Base-by-base conservation (phyloP, 345 rosid genomes). In the Eucalyptus dawsonii region DNA sequence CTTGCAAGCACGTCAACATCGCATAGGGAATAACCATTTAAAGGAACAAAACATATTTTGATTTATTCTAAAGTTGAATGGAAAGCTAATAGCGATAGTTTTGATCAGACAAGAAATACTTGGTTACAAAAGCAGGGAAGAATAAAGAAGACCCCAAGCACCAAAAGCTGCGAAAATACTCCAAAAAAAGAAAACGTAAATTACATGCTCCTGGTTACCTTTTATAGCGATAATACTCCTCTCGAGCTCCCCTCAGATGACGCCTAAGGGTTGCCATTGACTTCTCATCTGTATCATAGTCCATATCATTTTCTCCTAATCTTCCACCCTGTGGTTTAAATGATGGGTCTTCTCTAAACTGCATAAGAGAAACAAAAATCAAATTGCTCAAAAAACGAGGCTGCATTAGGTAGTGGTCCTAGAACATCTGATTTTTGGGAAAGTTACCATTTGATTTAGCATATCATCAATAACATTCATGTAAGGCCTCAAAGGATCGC, bases 301-400 rank as follows among this genome's bases (percentile, higher is more conserved):
- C 99, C 99, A 98, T 98, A 91, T 98, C 99, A 92, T 97, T 96
- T 93, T 98, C 99, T 83, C 99, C 99, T 92, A 98, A 86, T 90
- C 94, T 95, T 65, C 99, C 99, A 90, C 99, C 99, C 94, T 96
- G 99, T 37, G 99, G 99, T 92, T 97, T 98, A 91, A 98, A 98
- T 88, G 98, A 96, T 89, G 99, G 98, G 60, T 98, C 99, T 92
- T 94, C 95, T 90, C 94, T 95, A 89, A 97, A 94, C 99, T 98
- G 94, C 40, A 89, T 92, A 92, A 91, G 89, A 76, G 65, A 87
- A 90, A 86, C 86, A 88, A 88, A 90, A 87, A 25, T 44, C 22
- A 89, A 90, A 90, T 22, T 83, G 86, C 80, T 76, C 83, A 76
- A 76, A 40, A 76, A 76, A 19, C 83, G 4, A 76, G 14, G 29